Evolutionary conservation across 202 grass and related monocot genomes (phyloP).

Genomic region (Schoenoplectus tabernaemontani): DNA sequence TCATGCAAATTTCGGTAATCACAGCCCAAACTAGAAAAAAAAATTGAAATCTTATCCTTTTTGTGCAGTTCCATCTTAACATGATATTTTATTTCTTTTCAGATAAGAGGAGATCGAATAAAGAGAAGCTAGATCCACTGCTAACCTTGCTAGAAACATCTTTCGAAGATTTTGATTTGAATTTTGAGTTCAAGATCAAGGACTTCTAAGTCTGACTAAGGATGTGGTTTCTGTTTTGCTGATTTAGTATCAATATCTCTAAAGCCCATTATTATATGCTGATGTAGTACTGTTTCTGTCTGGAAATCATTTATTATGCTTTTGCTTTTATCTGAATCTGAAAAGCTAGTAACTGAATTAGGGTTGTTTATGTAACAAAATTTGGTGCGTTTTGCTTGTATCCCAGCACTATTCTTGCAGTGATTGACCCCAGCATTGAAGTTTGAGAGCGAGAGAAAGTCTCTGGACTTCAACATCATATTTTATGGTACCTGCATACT

Average conservation of each 20-base stretch:
- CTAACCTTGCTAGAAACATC: background rate
- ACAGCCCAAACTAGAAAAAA: background rate
- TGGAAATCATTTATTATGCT: background rate
- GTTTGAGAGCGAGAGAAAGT: too few species aligned
- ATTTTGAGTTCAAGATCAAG: constrained; percentile 5
- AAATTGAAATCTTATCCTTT: background rate
- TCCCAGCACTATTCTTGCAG: background rate
- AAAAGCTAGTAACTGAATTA: background rate
- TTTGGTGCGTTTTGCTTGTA: background rate
- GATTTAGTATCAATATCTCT: background rate
- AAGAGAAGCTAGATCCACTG: background rate
- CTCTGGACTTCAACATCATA: too few species aligned
- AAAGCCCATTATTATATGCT: background rate
- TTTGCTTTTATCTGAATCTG: background rate
- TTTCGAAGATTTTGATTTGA: background rate
- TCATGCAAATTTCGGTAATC: background rate
- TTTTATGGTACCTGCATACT: background rate
- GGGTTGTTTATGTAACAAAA: background rate
- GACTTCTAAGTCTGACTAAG: background rate
- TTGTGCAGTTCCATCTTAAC: background rate
- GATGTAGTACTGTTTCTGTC: background rate
- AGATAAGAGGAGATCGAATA: background rate
- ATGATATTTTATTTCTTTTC: background rate
- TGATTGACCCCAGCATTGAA: background rate
- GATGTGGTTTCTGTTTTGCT: background rate